These are phyloP conservation scores for Globisporangium yorkense DNA, from an alignment of 352 stramenopile species.

Conservation along the genomic window DNA sequence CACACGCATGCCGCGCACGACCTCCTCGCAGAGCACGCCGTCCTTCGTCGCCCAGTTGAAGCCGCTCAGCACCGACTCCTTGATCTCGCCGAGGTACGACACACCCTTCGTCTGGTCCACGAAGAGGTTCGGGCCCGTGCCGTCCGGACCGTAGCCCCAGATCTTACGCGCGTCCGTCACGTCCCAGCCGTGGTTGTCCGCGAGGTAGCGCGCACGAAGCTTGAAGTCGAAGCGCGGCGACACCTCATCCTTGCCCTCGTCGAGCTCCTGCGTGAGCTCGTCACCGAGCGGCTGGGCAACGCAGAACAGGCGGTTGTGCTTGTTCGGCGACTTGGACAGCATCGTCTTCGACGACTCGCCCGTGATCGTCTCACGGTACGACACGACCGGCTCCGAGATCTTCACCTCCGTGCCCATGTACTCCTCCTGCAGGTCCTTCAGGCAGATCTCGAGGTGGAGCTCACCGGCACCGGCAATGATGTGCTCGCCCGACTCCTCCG, in stretches of 20 bases:
- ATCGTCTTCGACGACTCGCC: slow-evolving; percentile 94
- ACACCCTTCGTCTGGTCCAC: slow-evolving; percentile 99
- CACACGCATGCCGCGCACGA: slow-evolving; percentile 95
- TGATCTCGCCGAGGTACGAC: slow-evolving; percentile 99
- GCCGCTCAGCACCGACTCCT: slow-evolving; percentile 97
- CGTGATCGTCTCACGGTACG: slow-evolving; percentile 98
- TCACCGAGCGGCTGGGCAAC: slow-evolving; percentile 88
- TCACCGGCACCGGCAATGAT: slow-evolving; percentile 99
- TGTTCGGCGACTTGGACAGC: slow-evolving; percentile 99
- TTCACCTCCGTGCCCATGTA: slow-evolving; percentile 99
- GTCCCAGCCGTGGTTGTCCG: slow-evolving; percentile 97
- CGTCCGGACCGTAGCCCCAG: slow-evolving; percentile 99
- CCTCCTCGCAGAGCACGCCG: slow-evolving; percentile 97
- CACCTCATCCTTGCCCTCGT: slow-evolving; percentile 94
- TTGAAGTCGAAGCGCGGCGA: slow-evolving; percentile 93
- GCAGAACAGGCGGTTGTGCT: slow-evolving; percentile 99
- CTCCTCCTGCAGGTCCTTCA: slow-evolving; percentile 99
- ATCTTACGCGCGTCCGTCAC: slow-evolving; percentile 99
- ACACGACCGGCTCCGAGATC: slow-evolving; percentile 99
- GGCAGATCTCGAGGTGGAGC: slow-evolving; percentile 99
- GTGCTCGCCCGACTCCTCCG: slow-evolving; percentile 99
- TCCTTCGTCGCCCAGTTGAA: slow-evolving; percentile 99
- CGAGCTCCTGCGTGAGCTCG: slow-evolving; percentile 96
- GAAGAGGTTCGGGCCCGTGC: slow-evolving; percentile 98
- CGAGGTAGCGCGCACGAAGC: slow-evolving; percentile 95